These are phyloP conservation scores for Chlorella sorokiniana DNA, from an alignment of 139 green algal genomes.

Conservation along the genomic window DNA sequence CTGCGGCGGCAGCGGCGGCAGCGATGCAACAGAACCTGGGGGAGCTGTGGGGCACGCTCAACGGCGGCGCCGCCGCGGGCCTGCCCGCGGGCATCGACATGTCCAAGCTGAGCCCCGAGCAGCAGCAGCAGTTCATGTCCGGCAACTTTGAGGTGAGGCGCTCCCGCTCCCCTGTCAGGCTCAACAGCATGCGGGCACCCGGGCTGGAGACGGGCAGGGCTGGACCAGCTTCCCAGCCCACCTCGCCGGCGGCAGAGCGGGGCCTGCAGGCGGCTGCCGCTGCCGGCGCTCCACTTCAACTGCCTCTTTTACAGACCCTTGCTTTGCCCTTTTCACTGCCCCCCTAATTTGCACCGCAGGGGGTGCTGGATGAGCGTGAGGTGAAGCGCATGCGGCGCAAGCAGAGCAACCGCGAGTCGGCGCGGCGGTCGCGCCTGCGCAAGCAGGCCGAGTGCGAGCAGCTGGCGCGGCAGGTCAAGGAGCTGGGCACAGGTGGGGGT, in stretches of 20 bases:
- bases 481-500: neutral
- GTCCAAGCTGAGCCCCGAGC: neutral
- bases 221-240: no score
- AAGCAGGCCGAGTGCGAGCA: conserved; percentile 89
- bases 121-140: conserved; percentile 2
- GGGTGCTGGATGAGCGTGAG: conserved; percentile 70
- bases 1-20: conserved; percentile 2
- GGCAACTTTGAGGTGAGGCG: neutral
- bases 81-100: neutral
- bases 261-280: no score
- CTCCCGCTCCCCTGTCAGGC: no score
- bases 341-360: conserved; percentile 15
- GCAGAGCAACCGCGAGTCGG: conserved; percentile 90
- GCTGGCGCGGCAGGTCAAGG: conserved; percentile 56
- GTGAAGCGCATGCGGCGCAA: conserved; percentile 85
- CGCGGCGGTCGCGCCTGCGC: conserved; percentile 75
- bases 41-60: conserved; percentile 24
- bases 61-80: neutral
- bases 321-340: no score
- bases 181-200: no score
- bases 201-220: no score
- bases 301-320: no score
- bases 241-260: no score
- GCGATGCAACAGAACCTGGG: conserved; percentile 5
- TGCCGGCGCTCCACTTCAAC: no score